These are phyloP conservation scores for Scenedesmus sp. DNA, from an alignment of 163 green algal genomes.

Conservation along the genomic window DNA sequence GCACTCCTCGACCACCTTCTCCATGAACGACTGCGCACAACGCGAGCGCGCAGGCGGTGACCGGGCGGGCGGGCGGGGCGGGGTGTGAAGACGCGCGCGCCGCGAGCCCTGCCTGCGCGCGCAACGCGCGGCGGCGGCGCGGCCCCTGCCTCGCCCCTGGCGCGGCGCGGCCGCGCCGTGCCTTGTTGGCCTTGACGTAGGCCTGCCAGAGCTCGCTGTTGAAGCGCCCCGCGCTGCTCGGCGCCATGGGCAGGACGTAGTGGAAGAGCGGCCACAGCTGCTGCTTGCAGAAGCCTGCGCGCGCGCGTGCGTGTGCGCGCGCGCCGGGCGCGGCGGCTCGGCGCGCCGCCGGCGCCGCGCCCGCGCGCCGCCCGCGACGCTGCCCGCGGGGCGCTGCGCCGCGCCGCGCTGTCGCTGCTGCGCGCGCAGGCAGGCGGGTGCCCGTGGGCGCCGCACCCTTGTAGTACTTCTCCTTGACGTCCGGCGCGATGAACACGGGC, in stretches of 20 bases:
- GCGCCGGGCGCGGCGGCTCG: too few species aligned
- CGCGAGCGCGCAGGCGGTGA: not conserved
- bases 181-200: slow-evolving; percentile 98
- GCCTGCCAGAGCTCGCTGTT: slow-evolving; percentile 92
- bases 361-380: too few species aligned
- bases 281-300: slow-evolving; percentile 95
- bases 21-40: slow-evolving; percentile 73
- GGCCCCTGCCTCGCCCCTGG: not conserved
- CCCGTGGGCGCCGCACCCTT: slow-evolving; percentile 67
- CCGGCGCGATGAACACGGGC: slow-evolving; percentile 87
- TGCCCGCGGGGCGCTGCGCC: too few species aligned
- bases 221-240: slow-evolving; percentile 80
- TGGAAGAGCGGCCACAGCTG: slow-evolving; percentile 98
- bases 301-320: not conserved
- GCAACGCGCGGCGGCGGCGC: not conserved
- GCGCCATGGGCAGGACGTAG: slow-evolving; percentile 94
- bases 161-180: slow-evolving; percentile 49
- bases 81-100: not conserved
- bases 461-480: slow-evolving; percentile 93
- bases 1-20: slow-evolving; percentile 91
- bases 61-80: not conserved
- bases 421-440: too few species aligned
- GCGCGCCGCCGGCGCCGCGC: too few species aligned
- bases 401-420: too few species aligned
- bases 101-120: slow-evolving; percentile 1